A percentile compares a stretch with the other conserved stretches of the same genome.
Conservation (phyloP, 495 filamentous ascomycete species). For the Tuber microsphaerosporum region DNA sequence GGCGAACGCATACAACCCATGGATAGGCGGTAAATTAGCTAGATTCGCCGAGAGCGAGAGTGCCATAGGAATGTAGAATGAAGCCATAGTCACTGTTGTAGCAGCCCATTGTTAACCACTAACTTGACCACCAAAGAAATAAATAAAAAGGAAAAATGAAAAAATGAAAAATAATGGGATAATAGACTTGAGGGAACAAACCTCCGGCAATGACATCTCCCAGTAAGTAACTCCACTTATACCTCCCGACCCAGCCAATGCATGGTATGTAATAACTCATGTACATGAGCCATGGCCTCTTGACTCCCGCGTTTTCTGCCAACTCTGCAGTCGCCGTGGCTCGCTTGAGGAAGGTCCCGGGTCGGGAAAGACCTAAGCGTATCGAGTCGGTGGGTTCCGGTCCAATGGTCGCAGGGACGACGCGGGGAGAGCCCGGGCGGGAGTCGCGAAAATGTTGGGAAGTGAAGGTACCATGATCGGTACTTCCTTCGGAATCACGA, state of each 20-base stretch:
- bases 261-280: slow-evolving; percentile 89
- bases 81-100: slow-evolving; percentile 72
- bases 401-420: not conserved
- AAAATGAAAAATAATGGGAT: not conserved
- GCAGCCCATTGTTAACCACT: not conserved
- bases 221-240: slow-evolving; percentile 68
- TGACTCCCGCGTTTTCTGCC: slow-evolving; percentile 37
- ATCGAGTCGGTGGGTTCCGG: not conserved
- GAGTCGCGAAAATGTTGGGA: slow-evolving; percentile 27
- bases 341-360: slow-evolving; percentile 35
- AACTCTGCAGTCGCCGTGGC: slow-evolving; percentile 32
- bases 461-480: slow-evolving; percentile 32
- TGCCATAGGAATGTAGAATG: slow-evolving; percentile 96
- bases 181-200: slow-evolving; percentile 17
- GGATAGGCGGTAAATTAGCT: slow-evolving; percentile 84
- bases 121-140: not conserved
- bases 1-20: slow-evolving; percentile 91
- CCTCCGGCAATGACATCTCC: slow-evolving; percentile 72
- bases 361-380: slow-evolving; percentile 21
- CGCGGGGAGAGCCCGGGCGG: slow-evolving; percentile 21
- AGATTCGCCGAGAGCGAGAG: slow-evolving; percentile 90
- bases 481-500: slow-evolving; percentile 5
- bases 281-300: slow-evolving; percentile 56
- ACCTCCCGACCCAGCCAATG: slow-evolving; percentile 79
- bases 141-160: not conserved